Conservation (phyloP, 2,329 filamentous ascomycete genomes). For the Cadophora gregata region DNA sequence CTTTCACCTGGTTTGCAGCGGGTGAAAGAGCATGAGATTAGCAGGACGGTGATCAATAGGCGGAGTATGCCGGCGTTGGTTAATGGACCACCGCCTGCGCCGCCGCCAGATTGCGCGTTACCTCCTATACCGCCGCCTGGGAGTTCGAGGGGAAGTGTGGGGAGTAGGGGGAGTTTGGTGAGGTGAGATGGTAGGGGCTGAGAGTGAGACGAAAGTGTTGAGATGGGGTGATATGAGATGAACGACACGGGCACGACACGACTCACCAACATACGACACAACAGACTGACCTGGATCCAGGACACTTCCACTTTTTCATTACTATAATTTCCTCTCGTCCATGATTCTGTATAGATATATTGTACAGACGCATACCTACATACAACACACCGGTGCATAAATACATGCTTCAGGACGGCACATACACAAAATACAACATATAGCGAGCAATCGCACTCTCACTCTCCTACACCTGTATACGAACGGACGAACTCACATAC, state of each 20-base stretch:
- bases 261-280: too few relatives aligned
- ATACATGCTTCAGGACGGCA: too few relatives aligned
- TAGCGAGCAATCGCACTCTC: conserved; percentile 12
- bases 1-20: conserved; percentile 22
- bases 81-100: conserved; percentile 42
- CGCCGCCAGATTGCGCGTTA: conserved; percentile 43
- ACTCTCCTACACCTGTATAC: neutral
- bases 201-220: too few relatives aligned
- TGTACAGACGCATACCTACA: neutral
- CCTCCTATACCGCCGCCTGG: conserved; percentile 42
- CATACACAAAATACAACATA: neutral
- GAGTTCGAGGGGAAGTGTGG: conserved; percentile 20
- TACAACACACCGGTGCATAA: too few relatives aligned
- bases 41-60: conserved; percentile 31
- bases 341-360: neutral
- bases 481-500: neutral
- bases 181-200: too few relatives aligned
- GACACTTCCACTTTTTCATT: neutral
- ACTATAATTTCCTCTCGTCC: neutral
- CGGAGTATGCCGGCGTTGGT: conserved; percentile 39
- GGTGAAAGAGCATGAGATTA: conserved; percentile 20
- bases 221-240: neutral
- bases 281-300: neutral
- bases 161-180: conserved; percentile 6
- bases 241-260: neutral